phyloP scores from a whole-genome alignment of 2,329 filamentous ascomycete genomes.

The Diaporthe aspalathi region DNA sequence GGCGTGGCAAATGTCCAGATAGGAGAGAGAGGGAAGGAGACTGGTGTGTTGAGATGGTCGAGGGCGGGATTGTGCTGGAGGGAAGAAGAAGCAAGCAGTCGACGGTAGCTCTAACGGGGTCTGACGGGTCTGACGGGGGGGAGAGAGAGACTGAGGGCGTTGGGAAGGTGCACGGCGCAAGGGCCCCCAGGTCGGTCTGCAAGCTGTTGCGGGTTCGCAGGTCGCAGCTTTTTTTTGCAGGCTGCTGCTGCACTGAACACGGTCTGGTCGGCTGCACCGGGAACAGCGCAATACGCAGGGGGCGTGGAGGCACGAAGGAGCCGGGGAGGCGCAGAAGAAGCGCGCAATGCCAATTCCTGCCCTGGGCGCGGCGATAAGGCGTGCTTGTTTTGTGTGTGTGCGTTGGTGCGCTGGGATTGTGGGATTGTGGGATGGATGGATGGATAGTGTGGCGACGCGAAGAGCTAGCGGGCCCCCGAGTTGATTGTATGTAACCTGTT shows the following conservation, averaged over 20 bases:
- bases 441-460: constrained; percentile 16
- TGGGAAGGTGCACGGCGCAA: constrained; percentile 16
- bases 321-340: constrained; percentile 21
- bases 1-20: not conserved
- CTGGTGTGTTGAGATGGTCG: not conserved
- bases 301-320: constrained; percentile 7
- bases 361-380: constrained; percentile 1
- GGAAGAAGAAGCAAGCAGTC: no score
- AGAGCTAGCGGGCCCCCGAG: not conserved
- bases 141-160: constrained; percentile 6
- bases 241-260: not conserved
- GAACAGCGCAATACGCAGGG: not conserved
- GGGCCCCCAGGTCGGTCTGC: no score
- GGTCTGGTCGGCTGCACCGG: constrained; percentile 15
- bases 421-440: not conserved
- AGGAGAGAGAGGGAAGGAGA: not conserved
- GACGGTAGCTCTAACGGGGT: not conserved
- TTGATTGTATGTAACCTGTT: not conserved
- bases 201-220: not conserved
- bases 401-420: not conserved
- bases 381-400: no score
- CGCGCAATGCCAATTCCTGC: constrained; percentile 20
- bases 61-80: constrained; percentile 14
- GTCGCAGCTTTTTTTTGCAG: constrained; percentile 10
- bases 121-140: not conserved